phyloP scores from a whole-genome alignment of 1,284 basidiomycete genomes.

The Rhodotorula glutinis region DNA sequence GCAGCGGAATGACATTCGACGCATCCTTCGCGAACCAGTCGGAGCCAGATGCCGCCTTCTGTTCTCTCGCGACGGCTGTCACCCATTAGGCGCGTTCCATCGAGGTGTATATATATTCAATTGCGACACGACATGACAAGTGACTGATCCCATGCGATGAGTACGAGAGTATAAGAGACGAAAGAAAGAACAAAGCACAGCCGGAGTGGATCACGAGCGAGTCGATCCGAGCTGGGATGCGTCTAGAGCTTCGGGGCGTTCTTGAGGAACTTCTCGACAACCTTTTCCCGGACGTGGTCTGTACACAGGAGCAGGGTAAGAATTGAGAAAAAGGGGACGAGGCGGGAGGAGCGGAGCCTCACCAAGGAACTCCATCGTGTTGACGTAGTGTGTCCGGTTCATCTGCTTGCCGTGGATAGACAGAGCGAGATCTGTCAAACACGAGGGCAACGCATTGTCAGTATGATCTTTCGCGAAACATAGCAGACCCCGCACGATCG shows the following conservation, averaged over 20 bases:
- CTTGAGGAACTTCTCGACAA: constrained; percentile 29
- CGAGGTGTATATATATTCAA: no score
- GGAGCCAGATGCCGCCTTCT: no score
- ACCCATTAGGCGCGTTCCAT: no score
- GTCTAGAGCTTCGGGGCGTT: constrained; percentile 24
- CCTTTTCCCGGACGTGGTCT: constrained; percentile 11
- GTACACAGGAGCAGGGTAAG: not conserved
- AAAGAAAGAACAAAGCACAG: not conserved
- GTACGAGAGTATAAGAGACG: not conserved
- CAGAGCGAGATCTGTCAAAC: constrained; percentile 67
- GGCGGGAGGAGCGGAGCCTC: not conserved
- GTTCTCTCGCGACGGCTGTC: no score
- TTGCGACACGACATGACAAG: no score
- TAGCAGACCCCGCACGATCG: no score
- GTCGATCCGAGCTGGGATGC: not conserved
- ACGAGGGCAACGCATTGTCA: no score
- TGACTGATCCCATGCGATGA: not conserved
- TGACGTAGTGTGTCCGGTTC: constrained; percentile 83
- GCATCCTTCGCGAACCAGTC: no score
- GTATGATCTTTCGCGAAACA: constrained; percentile 44
- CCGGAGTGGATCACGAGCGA: no score
- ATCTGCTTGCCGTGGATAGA: constrained; percentile 81
- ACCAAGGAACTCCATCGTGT: constrained; percentile 85
- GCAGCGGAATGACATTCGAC: no score
- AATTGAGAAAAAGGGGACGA: not conserved